phyloP scores from a whole-genome alignment of 192 early-diverging fungal species.

The Oehlia diaphana region DNA sequence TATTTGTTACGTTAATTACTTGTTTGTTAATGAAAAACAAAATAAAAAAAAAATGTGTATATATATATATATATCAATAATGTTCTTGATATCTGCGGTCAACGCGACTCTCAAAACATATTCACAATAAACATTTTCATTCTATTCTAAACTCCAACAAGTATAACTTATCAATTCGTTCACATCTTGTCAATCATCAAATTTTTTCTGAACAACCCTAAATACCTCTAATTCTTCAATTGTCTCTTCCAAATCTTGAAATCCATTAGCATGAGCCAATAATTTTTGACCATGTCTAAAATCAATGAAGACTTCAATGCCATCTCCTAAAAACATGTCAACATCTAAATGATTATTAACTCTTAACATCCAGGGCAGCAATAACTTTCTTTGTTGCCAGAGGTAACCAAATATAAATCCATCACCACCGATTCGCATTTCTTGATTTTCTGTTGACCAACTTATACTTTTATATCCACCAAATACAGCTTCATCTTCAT shows the following conservation, averaged over 20 bases:
- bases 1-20: no score
- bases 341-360: constrained; percentile 3
- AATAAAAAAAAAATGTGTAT: no score
- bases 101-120: no score
- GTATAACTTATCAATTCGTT: no score
- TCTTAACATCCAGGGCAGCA: constrained; percentile 1
- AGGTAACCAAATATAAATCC: constrained; percentile 18
- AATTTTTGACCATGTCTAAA: neutral
- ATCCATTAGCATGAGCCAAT: constrained; percentile 17
- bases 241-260: constrained; percentile 1
- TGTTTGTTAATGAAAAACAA: no score
- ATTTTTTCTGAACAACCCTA: neutral
- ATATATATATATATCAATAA: no score
- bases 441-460: constrained; percentile 4
- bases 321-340: constrained; percentile 7
- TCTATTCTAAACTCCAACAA: no score
- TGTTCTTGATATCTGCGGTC: no score
- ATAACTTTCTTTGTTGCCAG: constrained; percentile 7
- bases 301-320: neutral
- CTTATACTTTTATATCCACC: constrained; percentile 9
- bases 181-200: neutral
- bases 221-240: constrained; percentile 18
- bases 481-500: constrained; percentile 17
- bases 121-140: no score
- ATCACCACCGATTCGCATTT: neutral